phyloP scores from a whole-genome alignment of 805 yeast genomes.

The Metschnikowia sp. region DNA sequence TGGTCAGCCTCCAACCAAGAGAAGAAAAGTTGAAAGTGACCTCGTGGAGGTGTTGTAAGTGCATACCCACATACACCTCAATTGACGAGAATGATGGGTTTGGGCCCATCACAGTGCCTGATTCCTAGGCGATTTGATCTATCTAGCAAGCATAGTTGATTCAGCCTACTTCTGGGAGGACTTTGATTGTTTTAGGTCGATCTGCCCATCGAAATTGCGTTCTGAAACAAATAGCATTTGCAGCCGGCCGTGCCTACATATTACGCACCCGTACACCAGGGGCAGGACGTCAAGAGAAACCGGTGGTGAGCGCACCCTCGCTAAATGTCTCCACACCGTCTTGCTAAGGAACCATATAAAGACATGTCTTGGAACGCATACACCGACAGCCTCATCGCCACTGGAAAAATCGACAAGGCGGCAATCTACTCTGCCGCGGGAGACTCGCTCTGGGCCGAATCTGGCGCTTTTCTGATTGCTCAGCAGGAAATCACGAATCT shows the following conservation, averaged over 20 bases:
- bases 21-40: slow-evolving; percentile 9
- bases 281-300: neutral
- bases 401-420: slow-evolving; percentile 85
- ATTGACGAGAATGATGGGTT: neutral
- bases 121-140: neutral
- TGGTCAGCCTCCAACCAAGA: slow-evolving; percentile 17
- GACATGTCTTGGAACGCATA: slow-evolving; percentile 59
- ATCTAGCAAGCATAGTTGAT: too few relatives aligned
- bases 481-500: slow-evolving; percentile 70
- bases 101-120: neutral
- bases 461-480: slow-evolving; percentile 61
- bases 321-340: neutral
- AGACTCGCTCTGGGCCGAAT: slow-evolving; percentile 89
- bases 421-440: slow-evolving; percentile 94
- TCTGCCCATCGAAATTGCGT: too few relatives aligned
- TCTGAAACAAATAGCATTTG: neutral
- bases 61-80: too few relatives aligned
- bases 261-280: slow-evolving; percentile 8
- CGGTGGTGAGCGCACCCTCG: neutral
- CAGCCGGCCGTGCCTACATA: neutral
- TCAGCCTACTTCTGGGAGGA: too few relatives aligned
- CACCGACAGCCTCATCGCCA: slow-evolving; percentile 86
- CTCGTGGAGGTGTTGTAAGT: slow-evolving; percentile 1
- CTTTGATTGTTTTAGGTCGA: too few relatives aligned
- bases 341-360: neutral